Conservation (phyloP, 345 rosid genomes). For the Eucalyptus paniculata region DNA sequence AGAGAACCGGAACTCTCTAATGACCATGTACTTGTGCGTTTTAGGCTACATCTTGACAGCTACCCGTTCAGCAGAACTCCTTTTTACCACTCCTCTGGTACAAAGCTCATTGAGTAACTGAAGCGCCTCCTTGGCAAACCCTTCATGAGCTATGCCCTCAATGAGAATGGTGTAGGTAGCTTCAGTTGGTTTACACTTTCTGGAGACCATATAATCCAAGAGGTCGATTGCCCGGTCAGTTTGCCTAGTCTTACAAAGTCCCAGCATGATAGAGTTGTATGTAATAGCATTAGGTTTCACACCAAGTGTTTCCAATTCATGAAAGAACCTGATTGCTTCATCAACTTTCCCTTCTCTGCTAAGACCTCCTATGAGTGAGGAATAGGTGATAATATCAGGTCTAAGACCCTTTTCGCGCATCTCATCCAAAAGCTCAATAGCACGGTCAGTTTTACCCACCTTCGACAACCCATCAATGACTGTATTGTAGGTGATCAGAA, state of each 20-base stretch:
- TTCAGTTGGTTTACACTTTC: conserved; percentile 74
- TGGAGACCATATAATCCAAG: conserved; percentile 63
- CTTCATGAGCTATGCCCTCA: conserved; percentile 79
- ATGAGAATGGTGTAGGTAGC: conserved; percentile 70
- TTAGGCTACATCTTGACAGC: conserved; percentile 25
- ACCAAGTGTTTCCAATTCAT: conserved; percentile 60
- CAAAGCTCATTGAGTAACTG: conserved; percentile 59
- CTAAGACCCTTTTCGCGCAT: conserved; percentile 65
- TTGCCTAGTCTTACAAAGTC: conserved; percentile 62
- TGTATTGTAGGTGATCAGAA: conserved; percentile 66
- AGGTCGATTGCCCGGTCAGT: conserved; percentile 81
- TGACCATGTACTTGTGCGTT: not conserved
- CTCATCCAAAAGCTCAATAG: conserved; percentile 51
- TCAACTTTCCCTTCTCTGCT: conserved; percentile 76
- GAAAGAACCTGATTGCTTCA: conserved; percentile 63
- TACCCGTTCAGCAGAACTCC: conserved; percentile 59
- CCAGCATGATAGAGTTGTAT: conserved; percentile 63
- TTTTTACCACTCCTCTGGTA: conserved; percentile 51
- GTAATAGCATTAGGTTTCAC: conserved; percentile 53
- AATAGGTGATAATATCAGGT: conserved; percentile 67
- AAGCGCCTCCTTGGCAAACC: conserved; percentile 69
- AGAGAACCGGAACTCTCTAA: not conserved
- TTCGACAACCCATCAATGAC: conserved; percentile 78
- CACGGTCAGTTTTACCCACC: conserved; percentile 71
- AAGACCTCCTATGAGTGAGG: conserved; percentile 77